A percentile compares a stretch with the other conserved stretches of the same genome.
Conservation (phyloP, 345 rosid genomes). For the Citrus sp. region DNA sequence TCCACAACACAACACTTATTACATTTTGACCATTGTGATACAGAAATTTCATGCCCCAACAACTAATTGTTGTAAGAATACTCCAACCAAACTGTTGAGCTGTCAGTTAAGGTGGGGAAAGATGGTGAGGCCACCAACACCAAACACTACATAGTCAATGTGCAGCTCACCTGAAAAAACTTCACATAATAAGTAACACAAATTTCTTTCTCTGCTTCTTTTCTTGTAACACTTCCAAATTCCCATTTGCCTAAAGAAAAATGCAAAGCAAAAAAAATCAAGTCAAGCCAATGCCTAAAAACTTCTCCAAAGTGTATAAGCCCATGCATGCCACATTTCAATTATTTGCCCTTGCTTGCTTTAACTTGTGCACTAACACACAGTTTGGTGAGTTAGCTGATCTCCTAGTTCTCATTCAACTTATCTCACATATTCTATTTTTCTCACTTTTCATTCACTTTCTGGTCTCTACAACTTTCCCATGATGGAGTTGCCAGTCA, state of each 20-base stretch:
- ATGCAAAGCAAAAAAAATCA: not conserved
- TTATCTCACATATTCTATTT: conserved; percentile 21
- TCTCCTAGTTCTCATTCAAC: conserved; percentile 42
- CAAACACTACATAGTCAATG: conserved; percentile 36
- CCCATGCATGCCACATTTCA: conserved; percentile 4
- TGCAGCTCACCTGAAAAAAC: conserved; percentile 42
- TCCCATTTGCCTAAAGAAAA: not conserved
- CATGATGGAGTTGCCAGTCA: conserved; percentile 70
- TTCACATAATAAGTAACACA: not conserved
- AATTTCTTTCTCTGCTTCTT: conserved; percentile 11
- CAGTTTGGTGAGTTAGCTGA: conserved; percentile 82
- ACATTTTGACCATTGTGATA: not conserved
- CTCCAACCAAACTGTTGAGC: conserved; percentile 18
- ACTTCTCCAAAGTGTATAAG: not conserved
- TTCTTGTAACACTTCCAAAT: conserved; percentile 28
- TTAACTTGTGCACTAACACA: conserved; percentile 21
- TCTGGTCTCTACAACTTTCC: conserved; percentile 10
- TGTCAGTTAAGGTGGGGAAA: conserved; percentile 17
- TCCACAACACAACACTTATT: not conserved
- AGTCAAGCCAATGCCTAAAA: conserved; percentile 4
- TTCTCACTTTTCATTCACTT: conserved; percentile 7
- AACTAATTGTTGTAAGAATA: not conserved
- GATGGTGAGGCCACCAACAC: conserved; percentile 34
- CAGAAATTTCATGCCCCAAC: no score
- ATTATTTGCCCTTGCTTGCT: conserved; percentile 14